Percentiles rank a stretch among this genome's conserved stretches.
Evolutionary conservation across 129 eudicot genomes (phyloP).

Genomic region (Escallonia herrerae): DNA sequence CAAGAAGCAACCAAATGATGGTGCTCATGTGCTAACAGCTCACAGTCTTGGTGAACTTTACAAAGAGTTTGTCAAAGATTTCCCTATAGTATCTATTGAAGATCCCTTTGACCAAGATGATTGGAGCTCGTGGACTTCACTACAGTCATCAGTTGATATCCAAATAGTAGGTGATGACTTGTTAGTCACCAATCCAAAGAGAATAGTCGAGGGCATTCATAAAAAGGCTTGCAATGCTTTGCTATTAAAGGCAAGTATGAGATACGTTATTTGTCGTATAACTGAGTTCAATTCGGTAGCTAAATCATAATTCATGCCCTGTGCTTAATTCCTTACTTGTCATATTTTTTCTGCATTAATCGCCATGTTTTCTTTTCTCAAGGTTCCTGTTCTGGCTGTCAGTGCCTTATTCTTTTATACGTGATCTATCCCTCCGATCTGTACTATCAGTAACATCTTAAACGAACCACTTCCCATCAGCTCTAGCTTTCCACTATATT

Average conservation of each 20-base stretch:
- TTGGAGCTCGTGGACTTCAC: constrained; percentile 84
- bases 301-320: too few relatives aligned
- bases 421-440: too few relatives aligned
- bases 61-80: constrained; percentile 70
- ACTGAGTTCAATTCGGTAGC: neutral
- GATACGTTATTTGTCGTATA: too few relatives aligned
- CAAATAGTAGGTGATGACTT: constrained; percentile 94
- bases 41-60: constrained; percentile 68
- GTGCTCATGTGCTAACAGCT: constrained; percentile 80
- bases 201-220: constrained; percentile 74
- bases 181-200: constrained; percentile 88
- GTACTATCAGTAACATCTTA: too few relatives aligned
- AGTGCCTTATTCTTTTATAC: too few relatives aligned
- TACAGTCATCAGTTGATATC: constrained; percentile 75
- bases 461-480: too few relatives aligned
- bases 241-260: constrained; percentile 57
- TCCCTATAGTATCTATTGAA: constrained; percentile 95
- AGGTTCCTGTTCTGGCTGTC: neutral
- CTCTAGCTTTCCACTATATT: too few relatives aligned
- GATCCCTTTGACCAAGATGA: constrained; percentile 99
- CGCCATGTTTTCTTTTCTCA: neutral
- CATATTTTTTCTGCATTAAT: neutral
- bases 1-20: constrained; percentile 92
- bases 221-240: constrained; percentile 88
- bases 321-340: neutral